Conservation (phyloP, 768 basidiomycete species). For the Boletus barrowsii region DNA sequence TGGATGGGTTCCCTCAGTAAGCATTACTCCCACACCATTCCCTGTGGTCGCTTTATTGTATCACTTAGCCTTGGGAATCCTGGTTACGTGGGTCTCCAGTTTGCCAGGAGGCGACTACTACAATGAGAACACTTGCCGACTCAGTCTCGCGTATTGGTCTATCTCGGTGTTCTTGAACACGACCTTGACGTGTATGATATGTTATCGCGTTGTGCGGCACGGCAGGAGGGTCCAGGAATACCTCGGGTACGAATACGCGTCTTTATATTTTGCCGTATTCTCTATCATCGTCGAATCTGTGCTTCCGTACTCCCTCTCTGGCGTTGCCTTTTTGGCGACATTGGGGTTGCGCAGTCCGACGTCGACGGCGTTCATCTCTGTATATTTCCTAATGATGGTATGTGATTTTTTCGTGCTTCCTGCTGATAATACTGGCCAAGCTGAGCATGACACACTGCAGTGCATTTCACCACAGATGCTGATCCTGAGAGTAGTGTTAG, state of each 20-base stretch:
- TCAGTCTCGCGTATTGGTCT: slow-evolving; percentile 13
- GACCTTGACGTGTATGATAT: slow-evolving; percentile 9
- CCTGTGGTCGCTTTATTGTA: not conserved
- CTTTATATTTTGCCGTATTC: slow-evolving; percentile 9
- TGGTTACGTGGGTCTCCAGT: slow-evolving; percentile 8
- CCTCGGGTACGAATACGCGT: slow-evolving; percentile 3
- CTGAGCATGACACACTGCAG: not conserved
- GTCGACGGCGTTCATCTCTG: slow-evolving; percentile 1
- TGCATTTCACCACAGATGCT: slow-evolving; percentile 23
- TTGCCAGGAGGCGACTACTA: slow-evolving; percentile 11
- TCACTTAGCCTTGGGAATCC: slow-evolving; percentile 9
- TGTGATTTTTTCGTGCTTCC: not conserved
- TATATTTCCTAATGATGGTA: slow-evolving; percentile 21
- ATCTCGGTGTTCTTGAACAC: not conserved
- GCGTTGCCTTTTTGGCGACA: not conserved
- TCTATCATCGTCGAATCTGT: slow-evolving; percentile 8
- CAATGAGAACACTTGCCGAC: not conserved
- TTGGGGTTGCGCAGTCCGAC: slow-evolving; percentile 13
- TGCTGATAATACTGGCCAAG: not conserved
- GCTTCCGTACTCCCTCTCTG: slow-evolving; percentile 14
- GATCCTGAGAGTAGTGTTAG: slow-evolving; percentile 19
- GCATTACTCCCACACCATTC: not conserved
- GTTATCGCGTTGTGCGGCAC: slow-evolving; percentile 13
- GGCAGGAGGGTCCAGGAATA: slow-evolving; percentile 1
- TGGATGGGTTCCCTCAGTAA: not conserved